Evolutionary conservation across 2,329 filamentous ascomycete species (phyloP).

Genomic region (Fusarium citri): DNA sequence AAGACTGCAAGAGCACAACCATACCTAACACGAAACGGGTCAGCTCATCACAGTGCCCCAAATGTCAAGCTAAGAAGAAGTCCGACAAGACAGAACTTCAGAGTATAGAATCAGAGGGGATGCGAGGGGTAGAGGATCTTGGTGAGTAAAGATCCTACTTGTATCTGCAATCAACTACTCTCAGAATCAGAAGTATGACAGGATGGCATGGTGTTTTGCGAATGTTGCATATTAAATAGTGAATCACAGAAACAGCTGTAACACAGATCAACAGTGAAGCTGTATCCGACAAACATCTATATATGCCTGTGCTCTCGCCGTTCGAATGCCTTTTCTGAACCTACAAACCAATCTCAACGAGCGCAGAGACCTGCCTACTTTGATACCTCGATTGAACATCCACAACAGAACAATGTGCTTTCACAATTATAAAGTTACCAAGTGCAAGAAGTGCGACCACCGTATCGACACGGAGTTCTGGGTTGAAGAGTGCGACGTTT

Average conservation of each 20-base stretch:
- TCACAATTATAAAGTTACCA: not conserved
- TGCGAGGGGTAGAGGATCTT: not conserved
- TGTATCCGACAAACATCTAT: not conserved
- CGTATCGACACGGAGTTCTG: not conserved
- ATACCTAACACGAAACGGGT: not conserved
- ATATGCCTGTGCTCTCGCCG: not conserved
- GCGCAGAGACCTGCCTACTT: not conserved
- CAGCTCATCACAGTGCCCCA: not conserved
- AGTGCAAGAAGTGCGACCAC: slow-evolving; percentile 6
- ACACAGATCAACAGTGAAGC: not conserved
- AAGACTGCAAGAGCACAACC: not conserved
- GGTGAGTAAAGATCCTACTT: not conserved
- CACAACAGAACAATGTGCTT: slow-evolving; percentile 14
- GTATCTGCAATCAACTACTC: not conserved
- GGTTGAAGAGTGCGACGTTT: not conserved
- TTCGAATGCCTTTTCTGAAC: fast-evolving
- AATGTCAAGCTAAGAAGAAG: not conserved
- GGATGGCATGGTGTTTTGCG: not conserved
- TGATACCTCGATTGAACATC: not conserved
- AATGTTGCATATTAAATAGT: not conserved
- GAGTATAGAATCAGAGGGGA: not conserved
- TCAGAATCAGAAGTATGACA: not conserved
- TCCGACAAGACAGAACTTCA: not conserved
- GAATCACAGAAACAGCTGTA: not conserved
- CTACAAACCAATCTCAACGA: not conserved